Evolutionary conservation across 305 asterid species (phyloP).

Genomic region (Fraxinus greggii): DNA sequence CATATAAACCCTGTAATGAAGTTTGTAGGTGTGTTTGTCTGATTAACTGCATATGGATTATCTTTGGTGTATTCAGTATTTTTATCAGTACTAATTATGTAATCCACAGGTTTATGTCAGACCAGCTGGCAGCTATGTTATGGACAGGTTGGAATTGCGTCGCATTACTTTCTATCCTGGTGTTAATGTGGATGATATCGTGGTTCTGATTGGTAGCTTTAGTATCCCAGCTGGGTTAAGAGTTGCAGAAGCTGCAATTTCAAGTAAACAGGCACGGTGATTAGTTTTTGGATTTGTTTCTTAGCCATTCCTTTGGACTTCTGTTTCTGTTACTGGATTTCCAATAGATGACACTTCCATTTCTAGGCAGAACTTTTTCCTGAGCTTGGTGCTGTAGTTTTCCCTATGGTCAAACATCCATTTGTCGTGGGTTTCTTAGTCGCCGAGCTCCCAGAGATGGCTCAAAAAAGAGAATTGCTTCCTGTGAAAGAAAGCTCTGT

Average conservation of each 20-base stretch:
- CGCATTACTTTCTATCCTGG: slow-evolving; percentile 66
- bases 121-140: slow-evolving; percentile 95
- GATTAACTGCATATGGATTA: neutral
- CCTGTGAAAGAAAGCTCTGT: slow-evolving; percentile 38
- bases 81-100: slow-evolving; percentile 19
- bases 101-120: slow-evolving; percentile 78
- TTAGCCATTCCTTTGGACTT: neutral
- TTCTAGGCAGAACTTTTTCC: slow-evolving; percentile 81
- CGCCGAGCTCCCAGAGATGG: slow-evolving; percentile 69
- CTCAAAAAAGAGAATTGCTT: slow-evolving; percentile 41
- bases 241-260: slow-evolving; percentile 78
- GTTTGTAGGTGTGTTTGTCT: neutral
- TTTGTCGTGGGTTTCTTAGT: slow-evolving; percentile 94
- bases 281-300: slow-evolving; percentile 5
- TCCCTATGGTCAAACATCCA: slow-evolving; percentile 91
- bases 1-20: neutral
- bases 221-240: slow-evolving; percentile 77
- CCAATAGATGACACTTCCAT: slow-evolving; percentile 34
- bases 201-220: slow-evolving; percentile 72
- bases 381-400: slow-evolving; percentile 81
- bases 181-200: slow-evolving; percentile 60
- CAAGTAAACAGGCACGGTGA: slow-evolving; percentile 58
- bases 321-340: slow-evolving; percentile 9
- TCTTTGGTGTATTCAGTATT: neutral
- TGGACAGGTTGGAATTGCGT: slow-evolving; percentile 90